Base-by-base conservation (phyloP, 2,329 filamentous ascomycete species). In the Zopfia rhizophila region DNA sequence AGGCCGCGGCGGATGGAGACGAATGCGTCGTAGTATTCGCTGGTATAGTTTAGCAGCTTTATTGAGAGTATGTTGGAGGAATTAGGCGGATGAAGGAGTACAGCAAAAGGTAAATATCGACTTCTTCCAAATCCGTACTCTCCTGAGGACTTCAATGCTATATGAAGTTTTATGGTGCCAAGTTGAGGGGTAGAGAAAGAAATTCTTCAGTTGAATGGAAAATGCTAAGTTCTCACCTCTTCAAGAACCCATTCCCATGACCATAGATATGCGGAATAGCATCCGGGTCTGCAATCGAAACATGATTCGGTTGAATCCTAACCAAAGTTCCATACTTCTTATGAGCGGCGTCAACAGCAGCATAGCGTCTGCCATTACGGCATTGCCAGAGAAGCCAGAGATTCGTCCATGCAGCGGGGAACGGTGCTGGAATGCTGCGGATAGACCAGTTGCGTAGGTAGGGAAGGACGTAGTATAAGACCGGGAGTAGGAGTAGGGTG, bases 1-100 rank as follows among this genome's bases (percentile, higher is more conserved):
- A 97, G 79, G 14, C 91, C 91, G 10, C 90, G 84, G 38, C 82
- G 83, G 63, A 96, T 95, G 10, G 89, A 92, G 42, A 96, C 91
- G 61, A 96, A 96, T 37, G 90, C 89, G 63, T 96, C 90, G 61
- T 96, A 96, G 74, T 92, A 96, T 2, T 93, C 86, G 29, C 88
- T 91, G 31, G n/a, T 25, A 7, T n/a, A 12, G 22, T 7, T 4
- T 14, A 17, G 23, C 12, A 13, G 19, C 6, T 25, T 24, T 14
- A 47, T 7, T 23, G n/a, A n/a, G n/a, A n/a, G n/a, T n/a, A n/a
- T n/a, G n/a, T n/a, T n/a, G n/a, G n/a, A n/a, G n/a, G n/a, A n/a
- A n/a, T n/a, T n/a, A n/a, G n/a, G n/a, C n/a, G n/a, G n/a, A n/a
- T n/a, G n/a, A n/a, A n/a, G n/a, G n/a, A n/a, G n/a, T n/a, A n/a